phyloP scores from a whole-genome alignment of 352 stramenopile species.

The Globisporangium takayamanum region DNA sequence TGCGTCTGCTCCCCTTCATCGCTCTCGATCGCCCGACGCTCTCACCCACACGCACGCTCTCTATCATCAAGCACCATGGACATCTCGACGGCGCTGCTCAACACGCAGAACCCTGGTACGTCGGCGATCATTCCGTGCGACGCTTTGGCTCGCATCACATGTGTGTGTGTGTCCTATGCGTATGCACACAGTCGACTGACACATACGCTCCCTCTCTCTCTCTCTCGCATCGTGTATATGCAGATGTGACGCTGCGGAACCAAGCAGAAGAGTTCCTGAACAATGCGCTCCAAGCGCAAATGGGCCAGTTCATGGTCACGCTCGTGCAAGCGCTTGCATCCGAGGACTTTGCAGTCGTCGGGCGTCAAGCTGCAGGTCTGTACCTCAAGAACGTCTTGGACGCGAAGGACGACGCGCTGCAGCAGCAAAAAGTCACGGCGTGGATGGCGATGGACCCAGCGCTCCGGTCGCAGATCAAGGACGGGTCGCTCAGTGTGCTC shows the following conservation, averaged over 20 bases:
- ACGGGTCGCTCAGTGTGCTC: conserved; percentile 57
- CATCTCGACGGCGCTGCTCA: conserved; percentile 72
- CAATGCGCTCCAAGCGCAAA: conserved; percentile 69
- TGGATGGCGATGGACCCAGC: conserved; percentile 72
- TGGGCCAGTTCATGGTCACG: conserved; percentile 81
- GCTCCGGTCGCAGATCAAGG: conserved; percentile 75
- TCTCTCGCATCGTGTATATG: background rate
- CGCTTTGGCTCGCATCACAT: too few species aligned
- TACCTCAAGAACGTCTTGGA: conserved; percentile 87
- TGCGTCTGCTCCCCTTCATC: too few species aligned
- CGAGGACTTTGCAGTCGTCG: conserved; percentile 72
- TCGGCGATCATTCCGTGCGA: background rate
- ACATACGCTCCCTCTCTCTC: background rate
- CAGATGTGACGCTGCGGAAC: conserved; percentile 64
- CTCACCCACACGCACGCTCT: too few species aligned
- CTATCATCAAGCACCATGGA: conserved; percentile 39
- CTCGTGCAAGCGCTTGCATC: conserved; percentile 71
- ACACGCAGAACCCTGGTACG: conserved; percentile 71
- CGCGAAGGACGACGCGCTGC: conserved; percentile 77
- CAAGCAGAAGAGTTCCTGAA: conserved; percentile 83
- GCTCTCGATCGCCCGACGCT: background rate
- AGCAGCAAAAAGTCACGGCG: conserved; percentile 69
- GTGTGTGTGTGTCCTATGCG: conserved; percentile 1
- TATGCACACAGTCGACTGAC: background rate
- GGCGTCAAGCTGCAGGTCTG: conserved; percentile 69